Evolutionary conservation across 1,284 basidiomycete genomes (phyloP).

Genomic region (Cryptococcus sp.): DNA sequence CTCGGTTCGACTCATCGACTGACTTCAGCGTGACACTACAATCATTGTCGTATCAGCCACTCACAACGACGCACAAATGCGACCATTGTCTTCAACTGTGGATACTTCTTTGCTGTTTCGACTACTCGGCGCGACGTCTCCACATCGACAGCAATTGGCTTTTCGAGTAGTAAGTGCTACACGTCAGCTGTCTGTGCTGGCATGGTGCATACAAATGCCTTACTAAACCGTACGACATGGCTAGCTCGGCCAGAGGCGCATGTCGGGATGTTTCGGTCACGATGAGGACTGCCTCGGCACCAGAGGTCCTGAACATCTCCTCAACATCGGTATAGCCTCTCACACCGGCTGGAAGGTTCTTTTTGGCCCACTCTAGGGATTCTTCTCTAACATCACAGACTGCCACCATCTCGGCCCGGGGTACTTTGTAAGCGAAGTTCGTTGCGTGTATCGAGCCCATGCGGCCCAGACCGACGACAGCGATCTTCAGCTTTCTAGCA

Average conservation of each 20-base stretch:
- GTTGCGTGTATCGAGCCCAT: constrained; percentile 22
- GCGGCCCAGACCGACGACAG: constrained; percentile 20
- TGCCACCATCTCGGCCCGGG: constrained; percentile 24
- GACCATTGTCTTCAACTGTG: constrained; percentile 34
- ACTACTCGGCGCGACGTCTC: constrained; percentile 22
- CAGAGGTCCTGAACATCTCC: constrained; percentile 8
- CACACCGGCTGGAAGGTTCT: constrained; percentile 10
- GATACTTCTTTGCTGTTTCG: constrained; percentile 15
- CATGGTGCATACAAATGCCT: neutral
- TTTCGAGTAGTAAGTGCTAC: constrained; percentile 37
- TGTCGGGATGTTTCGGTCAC: constrained; percentile 23
- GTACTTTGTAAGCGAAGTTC: constrained; percentile 14
- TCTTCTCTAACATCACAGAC: constrained; percentile 12
- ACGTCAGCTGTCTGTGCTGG: neutral
- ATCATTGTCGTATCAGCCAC: constrained; percentile 5
- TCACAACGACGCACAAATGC: constrained; percentile 34
- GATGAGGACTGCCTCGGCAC: constrained; percentile 25
- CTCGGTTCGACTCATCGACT: constrained; percentile 33
- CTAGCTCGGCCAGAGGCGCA: constrained; percentile 17
- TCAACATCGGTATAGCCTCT: constrained; percentile 3
- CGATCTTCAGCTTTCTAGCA: constrained; percentile 12
- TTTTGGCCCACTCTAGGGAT: constrained; percentile 3
- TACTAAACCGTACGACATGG: constrained; percentile 16
- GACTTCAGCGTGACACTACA: too few species aligned
- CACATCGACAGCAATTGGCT: constrained; percentile 36